Conservation (phyloP, 331 rosid genomes). For the Telfairia occidentalis region DNA sequence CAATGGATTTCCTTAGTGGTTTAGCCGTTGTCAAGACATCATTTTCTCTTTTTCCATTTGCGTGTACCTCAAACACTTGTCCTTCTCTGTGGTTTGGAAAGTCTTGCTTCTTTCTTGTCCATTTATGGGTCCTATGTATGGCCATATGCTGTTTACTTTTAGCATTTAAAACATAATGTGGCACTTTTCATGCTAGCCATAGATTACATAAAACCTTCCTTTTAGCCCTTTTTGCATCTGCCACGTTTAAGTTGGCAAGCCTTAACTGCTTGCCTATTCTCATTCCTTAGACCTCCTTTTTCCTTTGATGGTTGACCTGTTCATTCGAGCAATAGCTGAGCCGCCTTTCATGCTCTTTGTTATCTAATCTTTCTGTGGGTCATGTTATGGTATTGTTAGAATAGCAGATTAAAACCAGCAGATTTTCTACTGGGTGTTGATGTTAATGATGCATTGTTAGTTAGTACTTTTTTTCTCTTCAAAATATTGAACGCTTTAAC, state of each 20-base stretch:
- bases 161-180: background rate
- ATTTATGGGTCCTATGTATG: conserved; percentile 11
- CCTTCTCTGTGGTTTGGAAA: conserved; percentile 5
- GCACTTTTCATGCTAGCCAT: background rate
- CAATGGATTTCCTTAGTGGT: background rate
- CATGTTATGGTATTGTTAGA: background rate
- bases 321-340: background rate
- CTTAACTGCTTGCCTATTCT: background rate
- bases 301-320: background rate
- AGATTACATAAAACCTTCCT: background rate
- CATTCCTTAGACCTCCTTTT: background rate
- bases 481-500: too few species aligned
- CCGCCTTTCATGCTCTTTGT: background rate
- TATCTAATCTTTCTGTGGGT: background rate
- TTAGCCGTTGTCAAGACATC: background rate
- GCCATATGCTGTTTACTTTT: background rate
- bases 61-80: background rate
- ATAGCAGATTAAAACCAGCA: background rate
- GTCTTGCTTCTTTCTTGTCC: background rate
- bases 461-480: too few species aligned
- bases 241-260: background rate
- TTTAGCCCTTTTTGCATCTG: background rate
- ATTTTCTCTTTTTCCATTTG: background rate
- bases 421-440: background rate
- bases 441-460: background rate